Evolutionary conservation across 1,284 basidiomycete species (phyloP).

Genomic region (Cystobasidium sp.): DNA sequence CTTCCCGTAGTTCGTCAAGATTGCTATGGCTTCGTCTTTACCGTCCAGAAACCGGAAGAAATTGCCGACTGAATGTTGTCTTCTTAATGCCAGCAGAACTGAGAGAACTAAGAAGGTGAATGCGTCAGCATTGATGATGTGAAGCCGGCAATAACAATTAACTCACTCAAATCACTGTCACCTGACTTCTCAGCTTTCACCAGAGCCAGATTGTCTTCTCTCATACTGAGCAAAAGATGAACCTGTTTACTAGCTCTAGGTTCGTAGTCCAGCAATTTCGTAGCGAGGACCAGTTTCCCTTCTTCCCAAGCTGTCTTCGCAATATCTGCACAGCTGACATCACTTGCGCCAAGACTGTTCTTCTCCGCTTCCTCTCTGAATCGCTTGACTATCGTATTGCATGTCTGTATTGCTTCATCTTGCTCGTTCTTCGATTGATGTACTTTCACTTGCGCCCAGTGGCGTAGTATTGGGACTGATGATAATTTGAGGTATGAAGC

Average conservation of each 20-base stretch:
- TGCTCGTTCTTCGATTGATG: conserved; percentile 61
- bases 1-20: conserved; percentile 84
- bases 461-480: conserved; percentile 84
- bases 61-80: conserved; percentile 79
- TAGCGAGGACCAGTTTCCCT: conserved; percentile 81
- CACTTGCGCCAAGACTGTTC: conserved; percentile 45
- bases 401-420: conserved; percentile 67
- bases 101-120: conserved; percentile 73
- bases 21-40: conserved; percentile 70
- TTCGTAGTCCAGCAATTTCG: conserved; percentile 93
- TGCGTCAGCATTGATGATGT: not conserved
- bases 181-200: conserved; percentile 91
- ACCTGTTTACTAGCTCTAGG: conserved; percentile 88
- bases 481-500: conserved; percentile 81
- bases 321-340: conserved; percentile 91
- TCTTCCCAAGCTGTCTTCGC: conserved; percentile 92
- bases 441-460: conserved; percentile 78
- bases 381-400: conserved; percentile 53
- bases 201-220: conserved; percentile 86
- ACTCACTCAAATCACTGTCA: conserved; percentile 87
- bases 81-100: conserved; percentile 82
- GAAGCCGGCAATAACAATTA: not conserved
- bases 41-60: conserved; percentile 96
- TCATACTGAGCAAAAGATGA: conserved; percentile 88
- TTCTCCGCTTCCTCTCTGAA: conserved; percentile 60